These are phyloP conservation scores for Microbotryum violaceum DNA, from an alignment of 1,284 basidiomycete species.

Conservation along the genomic window DNA sequence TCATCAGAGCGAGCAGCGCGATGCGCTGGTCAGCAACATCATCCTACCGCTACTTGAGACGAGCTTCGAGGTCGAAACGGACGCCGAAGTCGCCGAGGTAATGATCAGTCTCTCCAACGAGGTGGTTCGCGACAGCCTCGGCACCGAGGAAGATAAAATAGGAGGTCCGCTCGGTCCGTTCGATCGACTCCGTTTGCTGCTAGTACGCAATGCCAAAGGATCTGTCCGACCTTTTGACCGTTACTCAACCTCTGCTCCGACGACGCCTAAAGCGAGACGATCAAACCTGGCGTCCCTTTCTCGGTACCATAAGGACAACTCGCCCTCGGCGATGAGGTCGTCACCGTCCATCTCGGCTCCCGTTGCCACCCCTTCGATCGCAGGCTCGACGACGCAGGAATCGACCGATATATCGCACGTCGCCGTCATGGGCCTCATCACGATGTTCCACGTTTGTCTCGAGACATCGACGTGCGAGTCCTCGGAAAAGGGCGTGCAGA, in stretches of 20 bases:
- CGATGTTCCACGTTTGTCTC: slow-evolving; percentile 54
- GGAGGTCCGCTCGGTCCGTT: slow-evolving; percentile 31
- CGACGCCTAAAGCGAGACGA: slow-evolving; percentile 4
- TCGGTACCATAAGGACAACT: slow-evolving; percentile 15
- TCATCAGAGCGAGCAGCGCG: slow-evolving; percentile 41
- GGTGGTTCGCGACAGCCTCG: slow-evolving; percentile 43
- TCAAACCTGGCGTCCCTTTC: slow-evolving; percentile 15
- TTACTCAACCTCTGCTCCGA: slow-evolving; percentile 9
- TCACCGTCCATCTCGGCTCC: slow-evolving; percentile 6
- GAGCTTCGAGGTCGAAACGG: slow-evolving; percentile 40
- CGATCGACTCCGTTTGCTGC: slow-evolving; percentile 39
- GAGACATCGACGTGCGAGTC: slow-evolving; percentile 39
- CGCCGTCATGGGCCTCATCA: slow-evolving; percentile 55
- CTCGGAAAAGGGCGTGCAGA: slow-evolving; percentile 43
- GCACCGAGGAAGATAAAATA: slow-evolving; percentile 33
- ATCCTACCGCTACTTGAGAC: slow-evolving; percentile 45
- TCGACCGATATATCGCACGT: slow-evolving; percentile 17
- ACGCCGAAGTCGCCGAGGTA: slow-evolving; percentile 39
- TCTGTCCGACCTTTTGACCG: slow-evolving; percentile 19
- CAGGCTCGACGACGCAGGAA: neutral
- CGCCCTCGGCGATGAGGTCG: slow-evolving; percentile 3
- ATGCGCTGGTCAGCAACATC: slow-evolving; percentile 41
- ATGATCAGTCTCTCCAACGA: slow-evolving; percentile 42
- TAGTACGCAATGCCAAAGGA: slow-evolving; percentile 39
- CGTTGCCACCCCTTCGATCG: neutral